Conservation (phyloP, 164 flowering plant genomes). For the Vitis rupestris region DNA sequence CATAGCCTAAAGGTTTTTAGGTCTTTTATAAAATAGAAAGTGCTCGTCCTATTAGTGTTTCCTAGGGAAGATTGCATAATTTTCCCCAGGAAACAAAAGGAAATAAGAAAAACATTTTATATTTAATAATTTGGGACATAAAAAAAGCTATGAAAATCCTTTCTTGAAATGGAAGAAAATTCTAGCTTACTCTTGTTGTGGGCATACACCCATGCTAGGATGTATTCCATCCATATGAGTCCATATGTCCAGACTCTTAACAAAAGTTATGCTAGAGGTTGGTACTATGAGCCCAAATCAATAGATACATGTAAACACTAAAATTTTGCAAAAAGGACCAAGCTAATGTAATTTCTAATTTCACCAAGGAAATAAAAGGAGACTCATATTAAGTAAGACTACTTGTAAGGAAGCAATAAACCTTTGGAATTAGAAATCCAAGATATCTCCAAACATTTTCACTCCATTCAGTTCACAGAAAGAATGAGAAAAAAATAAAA, state of each 20-base stretch:
- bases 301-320: constrained; percentile 2
- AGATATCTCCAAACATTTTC: too few species aligned
- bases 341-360: too few species aligned
- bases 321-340: too few species aligned
- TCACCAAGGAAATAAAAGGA: too few species aligned
- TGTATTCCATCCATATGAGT: constrained; percentile 78
- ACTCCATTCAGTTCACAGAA: too few species aligned
- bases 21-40: constrained; percentile 76
- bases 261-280: constrained; percentile 69
- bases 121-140: constrained; percentile 8
- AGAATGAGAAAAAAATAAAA: too few species aligned
- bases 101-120: neutral
- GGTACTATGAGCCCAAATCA: constrained; percentile 81
- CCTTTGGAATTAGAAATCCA: too few species aligned
- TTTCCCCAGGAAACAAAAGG: constrained; percentile 1
- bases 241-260: constrained; percentile 68
- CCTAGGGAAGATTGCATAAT: constrained; percentile 75
- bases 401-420: too few species aligned
- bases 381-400: too few species aligned
- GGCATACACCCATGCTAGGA: constrained; percentile 97
- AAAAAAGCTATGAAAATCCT: constrained; percentile 7
- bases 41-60: constrained; percentile 70
- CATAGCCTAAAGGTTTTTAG: constrained; percentile 50
- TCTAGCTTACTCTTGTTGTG: constrained; percentile 85
- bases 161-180: too few species aligned